Evolutionary conservation across 192 early-diverging fungal genomes (phyloP), one percentile per base, ranked within the genome.

Genomic region (Obelidium mucronatum): DNA sequence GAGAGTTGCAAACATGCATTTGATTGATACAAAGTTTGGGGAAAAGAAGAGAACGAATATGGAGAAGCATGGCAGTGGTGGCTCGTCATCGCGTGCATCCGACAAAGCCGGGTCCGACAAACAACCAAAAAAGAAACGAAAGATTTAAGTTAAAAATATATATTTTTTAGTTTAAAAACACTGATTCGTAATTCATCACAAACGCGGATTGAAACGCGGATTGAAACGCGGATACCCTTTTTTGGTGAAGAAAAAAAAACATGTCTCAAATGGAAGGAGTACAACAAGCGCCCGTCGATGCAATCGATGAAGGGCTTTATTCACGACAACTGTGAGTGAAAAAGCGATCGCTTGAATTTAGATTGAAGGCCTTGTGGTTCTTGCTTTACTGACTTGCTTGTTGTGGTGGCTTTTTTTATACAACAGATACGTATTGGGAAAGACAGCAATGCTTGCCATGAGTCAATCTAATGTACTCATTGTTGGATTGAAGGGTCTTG

Each of bases 401-500:
- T 52, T 15, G 11, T 30, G 26, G 11, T 13, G 33, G n/a, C 28
- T 60, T 60, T 60, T 60, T 60, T 60, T n/a, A n/a, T n/a, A n/a
- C n/a, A n/a, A n/a, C 1, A 78, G 77, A 35, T 80, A 73, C 40
- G 62, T 79, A 11, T 70, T 84, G 93, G 82, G 98, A 91, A 67
- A 94, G 90, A 84, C 95, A 93, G 96, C 98, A 70, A 99, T 99
- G 98, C 90, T 94, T 78, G 96, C 97, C 86, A 98, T 99, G 98
- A 90, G 93, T 80, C 82, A 83, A 64, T 95, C 97, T 52, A 96
- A 99, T 84, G 95, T 99, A 42, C 90, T 99, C 59, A 92, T 99
- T 61, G 88, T 99, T 63, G 98, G 98, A 4, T 81, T 98, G 30
- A 94, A 95, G 80, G 98, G 97, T 62, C 91, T 99, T 70, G 98